phyloP scores from a whole-genome alignment of 2,329 filamentous ascomycete species.

The Microdochium paspali region DNA sequence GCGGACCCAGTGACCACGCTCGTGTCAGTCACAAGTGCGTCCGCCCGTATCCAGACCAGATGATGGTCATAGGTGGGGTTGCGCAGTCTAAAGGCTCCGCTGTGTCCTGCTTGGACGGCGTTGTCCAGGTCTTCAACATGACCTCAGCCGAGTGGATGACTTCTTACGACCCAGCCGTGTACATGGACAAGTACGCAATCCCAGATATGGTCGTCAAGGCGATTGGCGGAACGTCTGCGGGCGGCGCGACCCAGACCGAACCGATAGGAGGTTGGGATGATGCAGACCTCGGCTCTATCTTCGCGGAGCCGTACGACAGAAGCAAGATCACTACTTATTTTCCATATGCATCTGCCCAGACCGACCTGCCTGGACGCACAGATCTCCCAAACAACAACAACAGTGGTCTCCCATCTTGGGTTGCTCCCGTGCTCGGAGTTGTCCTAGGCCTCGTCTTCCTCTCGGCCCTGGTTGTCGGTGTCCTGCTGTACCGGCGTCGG shows the following conservation, averaged over 20 bases:
- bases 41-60: constrained; percentile 67
- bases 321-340: constrained; percentile 50
- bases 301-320: constrained; percentile 43
- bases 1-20: constrained; percentile 36
- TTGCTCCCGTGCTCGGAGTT: constrained; percentile 53
- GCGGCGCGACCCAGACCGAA: constrained; percentile 59
- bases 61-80: constrained; percentile 67
- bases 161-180: constrained; percentile 56
- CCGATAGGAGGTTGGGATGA: constrained; percentile 50
- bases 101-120: constrained; percentile 34
- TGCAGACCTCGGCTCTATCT: constrained; percentile 38
- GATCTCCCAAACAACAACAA: constrained; percentile 18
- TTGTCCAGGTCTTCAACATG: constrained; percentile 63
- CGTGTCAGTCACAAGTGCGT: constrained; percentile 70
- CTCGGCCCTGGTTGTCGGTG: constrained; percentile 37
- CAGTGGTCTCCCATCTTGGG: constrained; percentile 41
- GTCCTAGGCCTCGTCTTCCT: constrained; percentile 49
- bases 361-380: constrained; percentile 16
- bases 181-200: constrained; percentile 54
- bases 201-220: constrained; percentile 52
- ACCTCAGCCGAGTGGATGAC: constrained; percentile 60
- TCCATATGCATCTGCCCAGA: constrained; percentile 37
- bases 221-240: constrained; percentile 58
- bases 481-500: constrained; percentile 43
- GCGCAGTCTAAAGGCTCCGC: constrained; percentile 13